Evolutionary conservation across 2,329 filamentous ascomycete genomes (phyloP), one percentile per base, ranked within the genome.

Genomic region (Dryadomyces quercivorus): DNA sequence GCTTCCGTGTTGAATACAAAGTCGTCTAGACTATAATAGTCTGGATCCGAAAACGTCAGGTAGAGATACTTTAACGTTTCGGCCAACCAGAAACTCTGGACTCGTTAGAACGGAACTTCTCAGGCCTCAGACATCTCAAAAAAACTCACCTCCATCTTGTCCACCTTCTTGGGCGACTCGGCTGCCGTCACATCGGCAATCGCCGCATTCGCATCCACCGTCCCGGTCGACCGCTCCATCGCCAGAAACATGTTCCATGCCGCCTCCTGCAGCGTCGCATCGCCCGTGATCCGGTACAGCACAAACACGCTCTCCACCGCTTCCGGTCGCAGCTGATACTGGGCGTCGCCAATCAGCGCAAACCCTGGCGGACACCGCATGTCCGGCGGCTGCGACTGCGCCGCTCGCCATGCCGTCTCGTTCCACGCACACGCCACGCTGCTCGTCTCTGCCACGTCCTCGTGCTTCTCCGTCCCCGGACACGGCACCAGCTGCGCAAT

Each of bases 191-290:
- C 60, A 42, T 64, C 59, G 10, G 48, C 55, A 49, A 63, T 60
- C 2, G 60, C 58, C 5, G 60, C 58, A 50, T 62, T 57, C 9
- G 58, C 62, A 1, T 58, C 43, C 15, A 26, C 15, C 20, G 61
- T 62, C 53, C 55, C 55, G 16, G 81, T 86, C 63, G 86, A 74
- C 58, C 80, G 76, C 61, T 84, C 69, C 62, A 89, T 88, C 0
- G 78, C 73, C 62, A 85, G 75, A 66, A 89, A 90, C 76, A 90
- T 89, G 60, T 84, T 75, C 86, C 86, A 90, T 16, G 86, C 86
- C 81, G 83, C 86, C 57, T 88, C 75, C 9, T 85, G 74, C 64
- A 89, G 88, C 50, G 77, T 80, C 13, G 77, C 75, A 59, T 90
- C 82, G 5, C 82, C 83, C 0, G 86, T 89, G 62, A 90, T 85